Evolutionary conservation across 495 filamentous ascomycete species (phyloP).

Genomic region (Penicillium parvum): DNA sequence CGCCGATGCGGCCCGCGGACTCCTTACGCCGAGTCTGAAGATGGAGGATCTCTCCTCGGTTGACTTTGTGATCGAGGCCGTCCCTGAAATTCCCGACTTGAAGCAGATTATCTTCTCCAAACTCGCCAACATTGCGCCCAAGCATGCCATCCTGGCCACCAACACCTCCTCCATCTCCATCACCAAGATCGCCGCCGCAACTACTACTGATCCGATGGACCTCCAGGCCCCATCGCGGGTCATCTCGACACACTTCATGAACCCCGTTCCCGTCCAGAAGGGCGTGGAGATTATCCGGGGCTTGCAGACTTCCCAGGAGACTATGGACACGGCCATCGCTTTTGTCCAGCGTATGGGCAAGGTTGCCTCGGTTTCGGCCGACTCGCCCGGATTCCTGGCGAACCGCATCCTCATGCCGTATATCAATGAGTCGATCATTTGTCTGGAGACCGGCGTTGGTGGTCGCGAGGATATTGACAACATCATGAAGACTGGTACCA

Average conservation of each 20-base stretch:
- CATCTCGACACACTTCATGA: slow-evolving; percentile 98
- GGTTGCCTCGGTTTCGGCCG: slow-evolving; percentile 77
- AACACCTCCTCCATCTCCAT: slow-evolving; percentile 98
- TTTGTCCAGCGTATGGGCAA: slow-evolving; percentile 94
- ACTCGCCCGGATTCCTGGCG: slow-evolving; percentile 91
- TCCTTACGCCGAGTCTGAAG: slow-evolving; percentile 63
- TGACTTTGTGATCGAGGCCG: slow-evolving; percentile 98
- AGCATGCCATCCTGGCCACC: slow-evolving; percentile 87
- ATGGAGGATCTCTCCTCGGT: slow-evolving; percentile 75
- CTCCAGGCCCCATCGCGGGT: slow-evolving; percentile 81
- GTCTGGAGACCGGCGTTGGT: slow-evolving; percentile 89
- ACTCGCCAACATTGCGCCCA: slow-evolving; percentile 77
- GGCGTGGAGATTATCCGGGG: slow-evolving; percentile 96
- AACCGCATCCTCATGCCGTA: slow-evolving; percentile 99
- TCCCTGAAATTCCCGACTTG: slow-evolving; percentile 84
- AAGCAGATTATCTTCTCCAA: slow-evolving; percentile 85
- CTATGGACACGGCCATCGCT: slow-evolving; percentile 74
- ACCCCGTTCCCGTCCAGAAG: slow-evolving; percentile 94
- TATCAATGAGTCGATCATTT: slow-evolving; percentile 97
- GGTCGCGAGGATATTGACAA: slow-evolving; percentile 84
- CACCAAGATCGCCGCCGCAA: slow-evolving; percentile 87
- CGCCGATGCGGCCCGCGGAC: slow-evolving; percentile 63
- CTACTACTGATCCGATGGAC: slow-evolving; percentile 70
- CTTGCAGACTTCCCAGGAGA: slow-evolving; percentile 80
- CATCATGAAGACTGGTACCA: slow-evolving; percentile 99